phyloP scores from a whole-genome alignment of 768 basidiomycete species.

The Boletus edulis region DNA sequence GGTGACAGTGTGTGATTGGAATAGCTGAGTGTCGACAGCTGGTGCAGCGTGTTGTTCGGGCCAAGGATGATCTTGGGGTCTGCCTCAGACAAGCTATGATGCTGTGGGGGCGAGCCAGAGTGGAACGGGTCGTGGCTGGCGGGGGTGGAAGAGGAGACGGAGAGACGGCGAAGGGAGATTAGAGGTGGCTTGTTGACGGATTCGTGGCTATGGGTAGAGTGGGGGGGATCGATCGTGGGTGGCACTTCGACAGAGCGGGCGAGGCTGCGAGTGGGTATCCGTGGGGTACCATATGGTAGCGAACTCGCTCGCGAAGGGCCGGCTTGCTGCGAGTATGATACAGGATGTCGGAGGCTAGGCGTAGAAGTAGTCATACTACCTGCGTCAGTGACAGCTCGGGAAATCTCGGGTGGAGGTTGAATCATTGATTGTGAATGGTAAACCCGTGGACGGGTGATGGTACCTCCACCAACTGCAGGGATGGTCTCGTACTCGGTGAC shows the following conservation, averaged over 20 bases:
- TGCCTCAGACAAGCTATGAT: slow-evolving; percentile 33
- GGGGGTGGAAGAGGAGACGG: slow-evolving; percentile 29
- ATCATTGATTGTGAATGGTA: slow-evolving; percentile 84
- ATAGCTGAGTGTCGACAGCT: slow-evolving; percentile 79
- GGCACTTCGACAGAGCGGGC: slow-evolving; percentile 47
- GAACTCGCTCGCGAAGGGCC: slow-evolving; percentile 31
- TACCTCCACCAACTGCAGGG: slow-evolving; percentile 90
- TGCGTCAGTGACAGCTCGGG: slow-evolving; percentile 38
- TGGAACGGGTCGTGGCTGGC: slow-evolving; percentile 32
- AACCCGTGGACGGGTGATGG: slow-evolving; percentile 79
- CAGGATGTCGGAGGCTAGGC: not conserved
- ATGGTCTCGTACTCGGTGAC: slow-evolving; percentile 79
- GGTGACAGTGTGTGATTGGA: slow-evolving; percentile 95
- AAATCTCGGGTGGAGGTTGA: slow-evolving; percentile 39
- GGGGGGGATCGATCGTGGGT: slow-evolving; percentile 34
- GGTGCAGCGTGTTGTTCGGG: slow-evolving; percentile 77
- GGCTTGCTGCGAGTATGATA: slow-evolving; percentile 8
- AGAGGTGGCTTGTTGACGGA: slow-evolving; percentile 15
- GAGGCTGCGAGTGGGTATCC: slow-evolving; percentile 38
- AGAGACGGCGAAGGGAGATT: slow-evolving; percentile 31
- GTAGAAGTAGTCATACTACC: slow-evolving; percentile 43
- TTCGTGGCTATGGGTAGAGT: slow-evolving; percentile 15
- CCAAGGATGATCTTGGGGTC: slow-evolving; percentile 62
- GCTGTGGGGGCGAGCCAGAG: slow-evolving; percentile 34
- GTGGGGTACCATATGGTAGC: slow-evolving; percentile 6